These are phyloP conservation scores for Lonicera japonica DNA, from an alignment of 129 eudicot species.

Conservation along the genomic window DNA sequence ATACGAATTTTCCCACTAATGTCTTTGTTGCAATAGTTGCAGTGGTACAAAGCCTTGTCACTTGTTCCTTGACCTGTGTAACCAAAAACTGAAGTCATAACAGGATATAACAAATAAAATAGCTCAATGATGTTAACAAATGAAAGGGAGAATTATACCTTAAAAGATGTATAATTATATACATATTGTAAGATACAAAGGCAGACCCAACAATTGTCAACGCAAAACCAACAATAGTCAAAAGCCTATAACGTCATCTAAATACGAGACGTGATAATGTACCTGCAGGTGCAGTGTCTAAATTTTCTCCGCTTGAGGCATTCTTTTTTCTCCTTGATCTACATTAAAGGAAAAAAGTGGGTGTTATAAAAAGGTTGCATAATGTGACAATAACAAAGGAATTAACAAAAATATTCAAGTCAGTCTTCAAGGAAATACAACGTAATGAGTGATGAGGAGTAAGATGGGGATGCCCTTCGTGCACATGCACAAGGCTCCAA, in stretches of 20 bases:
- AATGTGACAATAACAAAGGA: background rate
- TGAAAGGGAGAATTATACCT: background rate
- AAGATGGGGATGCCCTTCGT: too few species aligned
- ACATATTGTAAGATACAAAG: background rate
- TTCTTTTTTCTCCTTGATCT: conserved; percentile 62
- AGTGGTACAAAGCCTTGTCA: conserved; percentile 51
- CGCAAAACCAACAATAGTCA: background rate
- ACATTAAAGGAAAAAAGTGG: conserved; percentile 2
- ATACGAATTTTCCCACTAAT: conserved; percentile 50
- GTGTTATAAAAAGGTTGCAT: background rate
- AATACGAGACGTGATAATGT: background rate
- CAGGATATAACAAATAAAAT: conserved; percentile 1
- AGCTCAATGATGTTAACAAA: background rate
- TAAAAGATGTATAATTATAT: background rate
- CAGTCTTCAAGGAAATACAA: too few species aligned
- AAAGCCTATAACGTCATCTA: too few species aligned
- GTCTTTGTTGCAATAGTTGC: conserved; percentile 63
- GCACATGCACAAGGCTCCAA: too few species aligned
- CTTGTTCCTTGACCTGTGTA: conserved; percentile 43
- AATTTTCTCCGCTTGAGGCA: conserved; percentile 46
- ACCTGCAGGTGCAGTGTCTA: conserved; percentile 44
- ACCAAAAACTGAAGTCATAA: conserved; percentile 3
- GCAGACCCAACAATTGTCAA: background rate
- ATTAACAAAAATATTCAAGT: background rate
- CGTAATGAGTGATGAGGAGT: background rate